phyloP scores from a whole-genome alignment of 306 rosid species.

The Cotoneaster glaucophyllus region DNA sequence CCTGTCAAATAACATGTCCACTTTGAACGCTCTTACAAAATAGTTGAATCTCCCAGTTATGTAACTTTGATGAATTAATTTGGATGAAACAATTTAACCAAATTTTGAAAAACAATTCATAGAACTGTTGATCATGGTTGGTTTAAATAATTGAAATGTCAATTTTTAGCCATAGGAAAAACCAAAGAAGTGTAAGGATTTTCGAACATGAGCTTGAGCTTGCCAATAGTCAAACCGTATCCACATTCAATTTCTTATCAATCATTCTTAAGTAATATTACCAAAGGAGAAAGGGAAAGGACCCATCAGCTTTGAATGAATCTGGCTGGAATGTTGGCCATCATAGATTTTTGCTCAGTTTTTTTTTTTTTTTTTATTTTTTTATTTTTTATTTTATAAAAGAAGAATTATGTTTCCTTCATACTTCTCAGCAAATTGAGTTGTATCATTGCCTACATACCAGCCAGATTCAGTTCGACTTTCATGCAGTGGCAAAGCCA shows the following conservation, averaged over 20 bases:
- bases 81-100: background rate
- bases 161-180: no score
- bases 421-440: background rate
- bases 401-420: background rate
- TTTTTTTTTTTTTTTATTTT: no score
- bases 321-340: background rate
- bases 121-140: background rate
- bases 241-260: background rate
- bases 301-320: background rate
- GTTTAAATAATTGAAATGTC: background rate
- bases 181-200: background rate
- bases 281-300: background rate
- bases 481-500: no score
- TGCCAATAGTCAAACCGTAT: background rate
- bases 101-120: background rate
- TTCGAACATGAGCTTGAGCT: background rate
- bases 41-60: background rate
- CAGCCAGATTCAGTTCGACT: background rate
- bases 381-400: no score
- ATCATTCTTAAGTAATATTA: background rate
- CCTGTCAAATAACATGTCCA: background rate
- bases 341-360: background rate
- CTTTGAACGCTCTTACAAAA: background rate
- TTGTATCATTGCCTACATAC: background rate
- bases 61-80: background rate